Conservation (phyloP, 805 yeast species). For the Komagataella mondaviorum region DNA sequence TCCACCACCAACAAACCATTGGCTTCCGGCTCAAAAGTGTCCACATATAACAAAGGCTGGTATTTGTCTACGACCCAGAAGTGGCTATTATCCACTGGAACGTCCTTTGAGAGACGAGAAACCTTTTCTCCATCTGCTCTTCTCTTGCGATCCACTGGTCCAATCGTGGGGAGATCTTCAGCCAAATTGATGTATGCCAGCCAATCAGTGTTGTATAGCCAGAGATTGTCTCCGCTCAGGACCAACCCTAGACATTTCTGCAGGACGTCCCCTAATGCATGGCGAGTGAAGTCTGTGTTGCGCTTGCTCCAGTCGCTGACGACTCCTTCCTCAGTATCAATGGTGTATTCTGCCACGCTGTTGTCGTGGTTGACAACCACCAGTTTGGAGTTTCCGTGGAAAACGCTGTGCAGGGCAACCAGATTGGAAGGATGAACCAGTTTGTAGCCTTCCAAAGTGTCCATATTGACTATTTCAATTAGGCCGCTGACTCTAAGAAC, state of each 20-base stretch:
- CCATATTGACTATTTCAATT: constrained; percentile 35
- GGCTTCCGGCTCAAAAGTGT: constrained; percentile 28
- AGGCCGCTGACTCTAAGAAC: constrained; percentile 26
- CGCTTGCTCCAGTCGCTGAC: constrained; percentile 70
- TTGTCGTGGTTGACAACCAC: constrained; percentile 63
- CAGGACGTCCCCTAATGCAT: constrained; percentile 36
- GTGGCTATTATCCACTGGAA: constrained; percentile 16
- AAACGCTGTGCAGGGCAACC: constrained; percentile 46
- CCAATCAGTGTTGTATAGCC: constrained; percentile 90
- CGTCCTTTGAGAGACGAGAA: constrained; percentile 6
- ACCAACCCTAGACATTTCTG: constrained; percentile 71
- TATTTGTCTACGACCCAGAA: constrained; percentile 73
- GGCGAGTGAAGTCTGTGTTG: constrained; percentile 67
- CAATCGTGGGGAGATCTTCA: constrained; percentile 35
- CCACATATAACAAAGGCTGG: constrained; percentile 56
- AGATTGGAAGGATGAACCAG: constrained; percentile 43
- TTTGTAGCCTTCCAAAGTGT: constrained; percentile 17
- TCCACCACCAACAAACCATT: constrained; percentile 61
- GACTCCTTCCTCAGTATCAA: constrained; percentile 12
- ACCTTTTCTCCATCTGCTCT: not conserved
- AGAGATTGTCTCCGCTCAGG: constrained; percentile 25
- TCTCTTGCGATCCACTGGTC: constrained; percentile 7
- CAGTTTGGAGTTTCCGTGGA: constrained; percentile 37
- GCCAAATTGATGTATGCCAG: constrained; percentile 58
- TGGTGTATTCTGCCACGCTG: constrained; percentile 56